phyloP scores from a whole-genome alignment of 2,329 filamentous ascomycete genomes.

The Ophiosphaerella korrae region DNA sequence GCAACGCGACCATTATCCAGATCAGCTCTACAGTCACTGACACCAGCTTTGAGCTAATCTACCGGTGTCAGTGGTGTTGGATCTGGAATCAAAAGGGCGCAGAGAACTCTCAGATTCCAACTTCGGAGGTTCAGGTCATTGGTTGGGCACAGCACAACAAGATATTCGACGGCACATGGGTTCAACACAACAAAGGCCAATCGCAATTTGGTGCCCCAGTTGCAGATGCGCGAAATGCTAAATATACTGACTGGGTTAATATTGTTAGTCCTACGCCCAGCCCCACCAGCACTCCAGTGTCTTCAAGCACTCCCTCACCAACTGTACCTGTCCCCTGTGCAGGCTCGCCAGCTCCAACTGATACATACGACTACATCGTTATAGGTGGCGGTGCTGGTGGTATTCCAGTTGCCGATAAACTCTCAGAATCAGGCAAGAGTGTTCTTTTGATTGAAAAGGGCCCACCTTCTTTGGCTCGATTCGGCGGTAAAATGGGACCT shows the following conservation, averaged over 20 bases:
- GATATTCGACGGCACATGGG: slow-evolving; percentile 50
- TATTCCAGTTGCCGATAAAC: slow-evolving; percentile 63
- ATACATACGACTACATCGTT: slow-evolving; percentile 67
- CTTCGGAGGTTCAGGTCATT: slow-evolving; percentile 49
- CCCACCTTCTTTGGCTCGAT: slow-evolving; percentile 65
- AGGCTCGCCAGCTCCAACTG: slow-evolving; percentile 46
- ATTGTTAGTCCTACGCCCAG: slow-evolving; percentile 41
- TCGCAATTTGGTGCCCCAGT: slow-evolving; percentile 59
- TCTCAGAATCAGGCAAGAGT: slow-evolving; percentile 67
- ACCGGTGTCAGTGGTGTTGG: slow-evolving; percentile 63
- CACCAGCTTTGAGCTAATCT: slow-evolving; percentile 67
- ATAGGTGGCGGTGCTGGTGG: slow-evolving; percentile 68
- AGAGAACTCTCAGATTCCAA: slow-evolving; percentile 46
- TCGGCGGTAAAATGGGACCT: slow-evolving; percentile 65
- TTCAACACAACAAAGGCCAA: slow-evolving; percentile 59
- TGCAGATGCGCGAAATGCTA: slow-evolving; percentile 51
- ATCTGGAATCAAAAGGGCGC: slow-evolving; percentile 51
- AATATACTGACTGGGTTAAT: slow-evolving; percentile 49
- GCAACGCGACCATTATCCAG: slow-evolving; percentile 65
- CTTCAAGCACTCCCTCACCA: slow-evolving; percentile 35
- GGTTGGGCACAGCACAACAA: slow-evolving; percentile 61
- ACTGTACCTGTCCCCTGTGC: slow-evolving; percentile 43
- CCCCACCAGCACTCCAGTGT: slow-evolving; percentile 26
- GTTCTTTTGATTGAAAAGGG: slow-evolving; percentile 63
- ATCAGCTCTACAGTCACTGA: slow-evolving; percentile 63